Base-by-base conservation (phyloP, 176 grass and related monocot species). In the Panicum miliaceum region DNA sequence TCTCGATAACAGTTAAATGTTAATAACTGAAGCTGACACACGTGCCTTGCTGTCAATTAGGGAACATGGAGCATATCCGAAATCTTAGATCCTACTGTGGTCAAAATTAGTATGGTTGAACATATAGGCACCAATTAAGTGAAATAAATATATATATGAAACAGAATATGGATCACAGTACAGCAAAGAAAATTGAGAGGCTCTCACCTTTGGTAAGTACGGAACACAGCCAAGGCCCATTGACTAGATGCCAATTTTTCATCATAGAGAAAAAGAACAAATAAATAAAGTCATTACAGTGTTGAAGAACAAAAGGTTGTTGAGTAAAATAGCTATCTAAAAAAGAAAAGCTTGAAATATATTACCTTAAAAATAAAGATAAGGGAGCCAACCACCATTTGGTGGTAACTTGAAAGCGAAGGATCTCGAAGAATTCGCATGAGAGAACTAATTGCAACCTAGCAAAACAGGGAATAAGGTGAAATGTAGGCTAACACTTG, bases 221-320 rank as follows among this genome's bases (percentile, higher is more conserved):
- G 91, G 96, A 85, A 98, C 93, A 75, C 96, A 98, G 87, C 96
- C 91, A 87, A 98, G 96, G 68, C 89, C 96, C 93, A 98, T 98
- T 25, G 96, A 94, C 96, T 98, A 60, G n/a, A 84, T 86, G 52
- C 67, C 68, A 60, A 69, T 60, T 77, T 84, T 76, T 54, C 76
- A 76, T 54, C 76, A 76, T 38, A 86, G 76, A 89, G 38, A 85
- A 81, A 86, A 83, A 74, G 53, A 47, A 59, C 66, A 64, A 83
- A 59, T 43, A 76, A 85, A 53, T 74, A 60, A 91, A 68, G 74
- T 54, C 16, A 53, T 75, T 57, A 76, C 12, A 51, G 48, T 72
- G 67, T 52, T 76, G 40, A 76, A 81, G 18, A 80, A 90, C 5
- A 79, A 72, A 61, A 88, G 42, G 52, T 67, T 62, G 65, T 27